These are phyloP conservation scores for Leccinum ochraceum DNA, from an alignment of 768 basidiomycete genomes.

Conservation along the genomic window DNA sequence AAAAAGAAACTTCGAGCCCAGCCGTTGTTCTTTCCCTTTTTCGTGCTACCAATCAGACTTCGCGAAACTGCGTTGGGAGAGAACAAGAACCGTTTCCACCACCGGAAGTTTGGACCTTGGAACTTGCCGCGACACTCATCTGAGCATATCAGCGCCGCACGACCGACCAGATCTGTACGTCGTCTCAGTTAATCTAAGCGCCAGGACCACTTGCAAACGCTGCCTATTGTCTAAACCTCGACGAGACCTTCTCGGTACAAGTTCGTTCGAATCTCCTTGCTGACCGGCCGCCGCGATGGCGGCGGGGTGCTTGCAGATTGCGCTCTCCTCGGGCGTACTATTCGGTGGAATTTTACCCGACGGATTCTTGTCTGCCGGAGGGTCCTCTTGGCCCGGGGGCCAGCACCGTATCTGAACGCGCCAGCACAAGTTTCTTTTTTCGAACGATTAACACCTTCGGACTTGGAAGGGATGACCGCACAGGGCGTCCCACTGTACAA, in stretches of 20 bases:
- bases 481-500: conserved; percentile 1
- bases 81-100: background rate
- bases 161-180: conserved; percentile 17
- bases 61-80: background rate
- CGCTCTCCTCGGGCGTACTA: conserved; percentile 21
- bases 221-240: background rate
- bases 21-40: conserved; percentile 21
- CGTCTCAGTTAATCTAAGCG: conserved; percentile 19
- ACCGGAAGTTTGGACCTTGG: background rate
- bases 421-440: conserved; percentile 6
- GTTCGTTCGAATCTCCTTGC: conserved; percentile 22
- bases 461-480: conserved; percentile 8
- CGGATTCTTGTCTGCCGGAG: conserved; percentile 9
- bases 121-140: background rate
- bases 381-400: conserved; percentile 5
- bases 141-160: conserved; percentile 2
- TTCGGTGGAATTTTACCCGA: conserved; percentile 20
- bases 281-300: conserved; percentile 29
- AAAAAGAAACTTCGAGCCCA: background rate
- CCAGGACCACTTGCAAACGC: background rate
- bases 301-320: conserved; percentile 18
- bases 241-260: conserved; percentile 3
- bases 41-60: conserved; percentile 6
- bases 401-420: conserved; percentile 9
- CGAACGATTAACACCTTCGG: background rate